phyloP scores from a whole-genome alignment of 495 filamentous ascomycete genomes.

The Xylaria castorea region DNA sequence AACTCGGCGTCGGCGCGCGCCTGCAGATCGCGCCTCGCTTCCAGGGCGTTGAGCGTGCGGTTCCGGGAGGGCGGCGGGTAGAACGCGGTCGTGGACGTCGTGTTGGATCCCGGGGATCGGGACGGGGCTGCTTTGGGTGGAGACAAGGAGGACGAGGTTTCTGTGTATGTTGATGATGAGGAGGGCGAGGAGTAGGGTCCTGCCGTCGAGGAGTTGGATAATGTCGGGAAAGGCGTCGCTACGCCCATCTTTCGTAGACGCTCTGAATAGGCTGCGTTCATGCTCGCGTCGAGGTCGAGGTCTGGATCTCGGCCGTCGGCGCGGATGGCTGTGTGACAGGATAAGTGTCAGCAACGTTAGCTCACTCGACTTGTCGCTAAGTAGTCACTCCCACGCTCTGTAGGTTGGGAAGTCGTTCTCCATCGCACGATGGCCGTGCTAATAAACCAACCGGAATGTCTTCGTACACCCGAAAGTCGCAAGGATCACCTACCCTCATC shows the following conservation, averaged over 20 bases:
- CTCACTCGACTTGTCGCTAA: not conserved
- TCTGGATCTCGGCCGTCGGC: constrained; percentile 42
- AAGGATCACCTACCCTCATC: constrained; percentile 43
- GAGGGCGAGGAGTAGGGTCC: constrained; percentile 26
- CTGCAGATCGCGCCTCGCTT: constrained; percentile 47
- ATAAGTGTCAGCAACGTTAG: constrained; percentile 5
- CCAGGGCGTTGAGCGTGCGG: constrained; percentile 49
- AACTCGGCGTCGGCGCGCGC: constrained; percentile 47
- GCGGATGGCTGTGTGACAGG: constrained; percentile 35
- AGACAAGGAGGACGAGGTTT: constrained; percentile 15
- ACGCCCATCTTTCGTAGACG: constrained; percentile 55
- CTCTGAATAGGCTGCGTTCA: constrained; percentile 44
- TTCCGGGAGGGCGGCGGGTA: constrained; percentile 45
- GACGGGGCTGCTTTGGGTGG: not conserved
- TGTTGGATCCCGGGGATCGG: constrained; percentile 26
- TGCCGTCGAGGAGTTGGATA: constrained; percentile 54
- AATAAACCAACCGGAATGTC: not conserved
- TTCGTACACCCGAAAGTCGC: not conserved
- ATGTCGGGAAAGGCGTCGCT: constrained; percentile 54
- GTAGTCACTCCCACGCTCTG: no score
- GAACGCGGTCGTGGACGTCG: not conserved
- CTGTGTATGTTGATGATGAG: constrained; percentile 28
- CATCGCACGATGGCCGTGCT: not conserved
- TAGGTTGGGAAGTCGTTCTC: not conserved
- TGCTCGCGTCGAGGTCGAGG: constrained; percentile 39